Evolutionary conservation across 331 rosid genomes (phyloP).

Genomic region (Phaseolus coccineus): DNA sequence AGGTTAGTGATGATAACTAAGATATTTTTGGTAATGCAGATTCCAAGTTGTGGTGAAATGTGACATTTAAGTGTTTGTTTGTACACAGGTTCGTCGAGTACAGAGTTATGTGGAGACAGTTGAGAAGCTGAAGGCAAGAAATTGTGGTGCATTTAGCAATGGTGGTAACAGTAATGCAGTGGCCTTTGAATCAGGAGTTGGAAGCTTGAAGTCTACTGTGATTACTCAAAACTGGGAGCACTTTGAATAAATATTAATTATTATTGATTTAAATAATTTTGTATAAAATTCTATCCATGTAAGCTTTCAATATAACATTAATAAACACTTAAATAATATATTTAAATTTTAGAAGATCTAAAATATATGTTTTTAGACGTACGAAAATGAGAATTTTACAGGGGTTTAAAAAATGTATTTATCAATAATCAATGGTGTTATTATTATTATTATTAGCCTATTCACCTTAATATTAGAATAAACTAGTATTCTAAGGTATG

Average conservation of each 20-base stretch:
- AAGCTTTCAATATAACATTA: too few species aligned
- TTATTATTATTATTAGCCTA: too few species aligned
- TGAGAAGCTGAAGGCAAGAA: constrained; percentile 69
- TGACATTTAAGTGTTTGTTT: constrained; percentile 12
- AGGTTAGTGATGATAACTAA: constrained; percentile 55
- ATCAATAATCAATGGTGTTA: too few species aligned
- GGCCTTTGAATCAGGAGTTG: constrained; percentile 63
- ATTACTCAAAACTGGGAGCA: constrained; percentile 71
- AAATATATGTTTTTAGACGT: too few species aligned
- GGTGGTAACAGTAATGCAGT: constrained; percentile 35
- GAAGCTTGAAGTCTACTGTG: constrained; percentile 59
- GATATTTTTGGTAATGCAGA: not conserved
- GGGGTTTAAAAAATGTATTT: too few species aligned
- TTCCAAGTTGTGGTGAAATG: not conserved
- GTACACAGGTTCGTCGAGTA: constrained; percentile 68
- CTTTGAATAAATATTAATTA: constrained; percentile 50
- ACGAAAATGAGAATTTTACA: too few species aligned
- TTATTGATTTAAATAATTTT: too few species aligned
- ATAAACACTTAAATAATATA: too few species aligned
- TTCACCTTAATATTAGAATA: too few species aligned
- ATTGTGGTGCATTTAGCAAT: constrained; percentile 43
- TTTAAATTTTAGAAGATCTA: too few species aligned
- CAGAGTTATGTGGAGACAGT: constrained; percentile 66
- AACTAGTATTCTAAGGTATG: too few species aligned
- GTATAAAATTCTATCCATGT: too few species aligned